These are phyloP conservation scores for Cercospora berteroae DNA, from an alignment of 2,329 filamentous ascomycete species.

Conservation along the genomic window DNA sequence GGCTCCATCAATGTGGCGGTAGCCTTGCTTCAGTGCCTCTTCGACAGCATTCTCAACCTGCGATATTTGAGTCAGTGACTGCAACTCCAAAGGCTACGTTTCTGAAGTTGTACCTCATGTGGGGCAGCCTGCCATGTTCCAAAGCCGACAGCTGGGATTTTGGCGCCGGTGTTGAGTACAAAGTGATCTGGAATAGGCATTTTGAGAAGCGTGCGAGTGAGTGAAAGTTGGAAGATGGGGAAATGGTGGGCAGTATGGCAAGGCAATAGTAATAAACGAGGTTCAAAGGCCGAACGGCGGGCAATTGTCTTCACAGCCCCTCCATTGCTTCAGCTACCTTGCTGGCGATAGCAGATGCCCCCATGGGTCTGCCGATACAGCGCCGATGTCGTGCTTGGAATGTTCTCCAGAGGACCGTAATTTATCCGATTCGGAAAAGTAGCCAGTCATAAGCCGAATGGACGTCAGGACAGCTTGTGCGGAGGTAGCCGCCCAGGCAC, in stretches of 20 bases:
- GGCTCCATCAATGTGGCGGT: slow-evolving; percentile 42
- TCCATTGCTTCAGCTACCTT: slow-evolving; percentile 16
- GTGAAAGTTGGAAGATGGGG: not conserved
- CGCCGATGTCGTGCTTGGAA: slow-evolving; percentile 21
- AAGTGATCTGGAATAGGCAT: slow-evolving; percentile 31
- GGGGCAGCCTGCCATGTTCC: slow-evolving; percentile 42
- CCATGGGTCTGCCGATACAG: slow-evolving; percentile 11
- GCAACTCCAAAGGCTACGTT: slow-evolving; percentile 28
- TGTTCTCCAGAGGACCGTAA: not conserved
- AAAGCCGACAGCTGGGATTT: slow-evolving; percentile 42
- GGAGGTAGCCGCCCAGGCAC: not conserved
- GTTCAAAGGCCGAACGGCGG: not conserved
- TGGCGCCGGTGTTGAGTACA: slow-evolving; percentile 41
- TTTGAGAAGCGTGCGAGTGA: not conserved
- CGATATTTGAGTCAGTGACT: slow-evolving; percentile 34
- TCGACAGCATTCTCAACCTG: slow-evolving; percentile 29
- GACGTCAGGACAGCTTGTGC: not conserved
- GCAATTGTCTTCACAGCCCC: not conserved
- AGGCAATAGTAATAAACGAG: not conserved
- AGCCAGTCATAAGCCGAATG: not conserved
- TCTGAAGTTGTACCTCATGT: slow-evolving; percentile 21
- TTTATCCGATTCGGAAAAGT: not conserved
- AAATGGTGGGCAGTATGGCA: not conserved
- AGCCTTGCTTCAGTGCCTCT: slow-evolving; percentile 40
- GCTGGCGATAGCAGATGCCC: slow-evolving; percentile 8